A percentile compares a stretch with the other conserved stretches of the same genome.
phyloP scores from a whole-genome alignment of 2,329 filamentous ascomycete species.

The Claviceps sp. region DNA sequence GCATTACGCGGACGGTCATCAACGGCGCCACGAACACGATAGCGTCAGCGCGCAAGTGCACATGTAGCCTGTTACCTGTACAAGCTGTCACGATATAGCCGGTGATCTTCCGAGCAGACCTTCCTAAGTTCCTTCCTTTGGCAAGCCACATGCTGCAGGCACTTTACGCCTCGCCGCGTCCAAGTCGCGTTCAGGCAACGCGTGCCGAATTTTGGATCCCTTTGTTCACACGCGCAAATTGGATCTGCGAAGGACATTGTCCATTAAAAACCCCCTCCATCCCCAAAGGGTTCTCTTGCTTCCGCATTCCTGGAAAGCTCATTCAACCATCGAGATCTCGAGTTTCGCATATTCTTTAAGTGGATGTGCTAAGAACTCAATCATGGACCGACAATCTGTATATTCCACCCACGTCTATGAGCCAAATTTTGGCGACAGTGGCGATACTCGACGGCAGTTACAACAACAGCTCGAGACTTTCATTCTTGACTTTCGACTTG shows the following conservation, averaged over 20 bases:
- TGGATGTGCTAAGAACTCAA: background rate
- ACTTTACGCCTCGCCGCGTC: conserved; percentile 1
- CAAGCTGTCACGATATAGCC: background rate
- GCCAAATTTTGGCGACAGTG: conserved; percentile 48
- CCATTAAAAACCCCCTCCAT: background rate
- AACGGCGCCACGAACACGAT: conserved; percentile 6
- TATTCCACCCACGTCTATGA: conserved; percentile 76
- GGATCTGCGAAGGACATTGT: no score
- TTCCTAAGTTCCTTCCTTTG: no score
- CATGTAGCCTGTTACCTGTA: background rate
- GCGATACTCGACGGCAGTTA: conserved; percentile 57
- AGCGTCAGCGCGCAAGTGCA: background rate
- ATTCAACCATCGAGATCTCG: background rate
- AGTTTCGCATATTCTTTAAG: background rate
- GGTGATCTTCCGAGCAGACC: background rate
- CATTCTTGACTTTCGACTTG: conserved; percentile 83
- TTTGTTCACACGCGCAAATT: no score
- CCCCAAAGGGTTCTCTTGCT: background rate
- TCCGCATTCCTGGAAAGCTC: background rate
- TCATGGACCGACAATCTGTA: conserved; percentile 78
- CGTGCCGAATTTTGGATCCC: no score
- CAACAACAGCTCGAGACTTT: conserved; percentile 79
- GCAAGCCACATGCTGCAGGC: conserved; percentile 12
- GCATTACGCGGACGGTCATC: background rate
- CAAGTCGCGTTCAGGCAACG: background rate